Percentiles rank a stretch among this genome's conserved stretches.
Evolutionary conservation across 2,329 filamentous ascomycete species (phyloP).

Genomic region (Fusarium sp.): DNA sequence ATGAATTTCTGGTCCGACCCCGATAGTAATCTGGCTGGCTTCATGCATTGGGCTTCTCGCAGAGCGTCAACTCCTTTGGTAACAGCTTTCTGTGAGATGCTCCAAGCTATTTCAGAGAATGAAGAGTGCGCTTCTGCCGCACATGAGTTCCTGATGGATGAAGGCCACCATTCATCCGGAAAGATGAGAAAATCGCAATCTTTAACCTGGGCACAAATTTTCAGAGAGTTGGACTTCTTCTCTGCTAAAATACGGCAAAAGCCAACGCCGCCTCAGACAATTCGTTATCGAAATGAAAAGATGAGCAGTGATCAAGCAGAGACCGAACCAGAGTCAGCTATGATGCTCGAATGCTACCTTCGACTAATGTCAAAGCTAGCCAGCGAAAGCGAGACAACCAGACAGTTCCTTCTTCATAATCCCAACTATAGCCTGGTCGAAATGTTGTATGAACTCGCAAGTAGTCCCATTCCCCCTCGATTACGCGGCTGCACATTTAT

Average conservation of each 20-base stretch:
- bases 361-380: slow-evolving; percentile 87
- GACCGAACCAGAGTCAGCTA: slow-evolving; percentile 88
- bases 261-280: slow-evolving; percentile 59
- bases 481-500: slow-evolving; percentile 87
- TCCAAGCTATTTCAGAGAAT: slow-evolving; percentile 87
- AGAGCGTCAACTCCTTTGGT: slow-evolving; percentile 95
- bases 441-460: slow-evolving; percentile 82
- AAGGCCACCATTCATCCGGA: slow-evolving; percentile 77
- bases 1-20: slow-evolving; percentile 92
- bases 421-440: slow-evolving; percentile 76
- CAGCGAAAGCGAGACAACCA: slow-evolving; percentile 77
- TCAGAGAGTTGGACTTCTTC: slow-evolving; percentile 89
- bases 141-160: slow-evolving; percentile 90
- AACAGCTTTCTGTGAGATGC: slow-evolving; percentile 96
- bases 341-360: slow-evolving; percentile 96
- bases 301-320: slow-evolving; percentile 76
- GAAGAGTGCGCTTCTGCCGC: slow-evolving; percentile 85
- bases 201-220: slow-evolving; percentile 92
- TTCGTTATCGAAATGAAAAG: slow-evolving; percentile 68
- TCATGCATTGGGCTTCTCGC: slow-evolving; percentile 96
- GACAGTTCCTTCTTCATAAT: slow-evolving; percentile 78
- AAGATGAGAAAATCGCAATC: slow-evolving; percentile 87
- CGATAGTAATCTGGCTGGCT: slow-evolving; percentile 93
- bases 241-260: slow-evolving; percentile 82
- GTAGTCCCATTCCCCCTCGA: slow-evolving; percentile 79